Base-by-base conservation (phyloP, 306 rosid species). In the Calophaca sinica region DNA sequence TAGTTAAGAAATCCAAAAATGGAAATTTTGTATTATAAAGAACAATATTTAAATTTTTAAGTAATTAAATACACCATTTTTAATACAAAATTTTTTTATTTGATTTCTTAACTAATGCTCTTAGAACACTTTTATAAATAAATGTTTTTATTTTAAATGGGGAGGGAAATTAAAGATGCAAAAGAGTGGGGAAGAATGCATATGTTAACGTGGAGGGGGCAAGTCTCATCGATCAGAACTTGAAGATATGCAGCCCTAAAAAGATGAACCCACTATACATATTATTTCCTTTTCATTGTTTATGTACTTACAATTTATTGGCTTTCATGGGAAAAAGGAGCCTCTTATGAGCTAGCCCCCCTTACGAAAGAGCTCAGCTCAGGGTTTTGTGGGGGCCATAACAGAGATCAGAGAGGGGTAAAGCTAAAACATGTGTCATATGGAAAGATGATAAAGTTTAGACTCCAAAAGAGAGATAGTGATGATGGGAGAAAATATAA, bases 181-280 rank as follows among this genome's bases (percentile, higher is more conserved):
- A 44, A 82, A 33, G 62, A 70, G 66, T 50, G 64, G 78, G 68
- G 62, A 73, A 76, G 72, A 52, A 57, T 50, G 73, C 49, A 58
- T 67, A 31, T 60, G 88, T 72, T 81, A 80, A 84, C 84, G 80
- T 88, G 93, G 82, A 48, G 70, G 87, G 85, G 88, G 90, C 89
- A 87, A 85, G 89, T 84, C 84, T 73, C 82, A 46, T 82, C 89
- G 38, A 65, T 29, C 54, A 84, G 71, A 81, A 68, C 77, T 79
- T 85, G 72, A 80, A 80, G 80, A 83, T 74, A 70, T 79, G 81
- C 78, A 83, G 70, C 75, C 82, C 91, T 86, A 11, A 85, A 88
- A 87, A 87, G 91, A 72, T 80, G 90, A 73, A 77, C 87, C 87
- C 88, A 79, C 85, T 80, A 44, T 54, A 73, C 80, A 57, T 64